Conservation (phyloP, 129 eudicot species). For the Centella asiatica region DNA sequence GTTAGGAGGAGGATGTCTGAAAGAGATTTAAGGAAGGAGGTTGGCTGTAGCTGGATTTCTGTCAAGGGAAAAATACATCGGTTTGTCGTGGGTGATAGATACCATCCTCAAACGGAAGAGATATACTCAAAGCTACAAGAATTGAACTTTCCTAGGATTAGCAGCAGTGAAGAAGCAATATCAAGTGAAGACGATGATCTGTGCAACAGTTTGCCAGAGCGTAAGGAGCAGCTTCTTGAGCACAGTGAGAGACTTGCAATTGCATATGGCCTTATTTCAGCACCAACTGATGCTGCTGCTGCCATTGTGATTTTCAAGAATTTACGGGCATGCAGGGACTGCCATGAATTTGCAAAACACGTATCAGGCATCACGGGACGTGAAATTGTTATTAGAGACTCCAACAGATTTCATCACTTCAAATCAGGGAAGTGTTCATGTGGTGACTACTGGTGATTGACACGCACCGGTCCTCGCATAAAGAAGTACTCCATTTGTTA, state of each 20-base stretch:
- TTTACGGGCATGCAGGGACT: conserved; percentile 28
- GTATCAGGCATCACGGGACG: conserved; percentile 30
- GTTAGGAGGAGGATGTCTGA: conserved; percentile 24
- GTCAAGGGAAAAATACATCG: conserved; percentile 17
- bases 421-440: conserved; percentile 27
- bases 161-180: background rate
- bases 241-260: conserved; percentile 39
- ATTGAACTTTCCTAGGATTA: background rate
- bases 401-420: conserved; percentile 28
- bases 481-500: too few relatives aligned
- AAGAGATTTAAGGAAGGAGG: conserved; percentile 17
- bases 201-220: conserved; percentile 4
- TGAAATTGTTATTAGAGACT: conserved; percentile 21
- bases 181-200: conserved; percentile 17
- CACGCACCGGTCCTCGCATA: too few relatives aligned
- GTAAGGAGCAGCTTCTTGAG: conserved; percentile 23
- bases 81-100: conserved; percentile 22
- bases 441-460: conserved; percentile 30
- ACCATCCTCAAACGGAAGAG: conserved; percentile 25
- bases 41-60: conserved; percentile 29
- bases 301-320: conserved; percentile 29
- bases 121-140: conserved; percentile 25
- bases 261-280: conserved; percentile 28
- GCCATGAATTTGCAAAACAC: conserved; percentile 32
- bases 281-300: conserved; percentile 13